Evolutionary conservation across 441 rosid genomes (phyloP).

Genomic region (Kokia cookei): DNA sequence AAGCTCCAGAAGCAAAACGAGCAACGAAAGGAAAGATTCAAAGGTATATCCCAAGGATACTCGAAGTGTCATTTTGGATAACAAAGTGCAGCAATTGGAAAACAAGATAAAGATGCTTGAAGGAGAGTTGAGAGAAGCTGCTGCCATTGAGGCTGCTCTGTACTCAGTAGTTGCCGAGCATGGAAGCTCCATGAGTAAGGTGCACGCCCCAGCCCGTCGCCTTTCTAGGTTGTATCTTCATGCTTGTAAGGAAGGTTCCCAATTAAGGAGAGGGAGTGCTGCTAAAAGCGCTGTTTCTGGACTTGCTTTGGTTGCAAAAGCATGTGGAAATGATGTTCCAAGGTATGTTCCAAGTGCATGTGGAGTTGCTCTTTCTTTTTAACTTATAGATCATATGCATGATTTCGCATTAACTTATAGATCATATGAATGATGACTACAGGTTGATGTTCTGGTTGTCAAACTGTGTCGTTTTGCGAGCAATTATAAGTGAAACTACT

Average conservation of each 20-base stretch:
- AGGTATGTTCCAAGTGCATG: slow-evolving; percentile 37
- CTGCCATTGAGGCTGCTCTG: slow-evolving; percentile 84
- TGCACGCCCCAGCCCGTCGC: slow-evolving; percentile 96
- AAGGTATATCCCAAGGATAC: slow-evolving; percentile 45
- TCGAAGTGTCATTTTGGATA: slow-evolving; percentile 34
- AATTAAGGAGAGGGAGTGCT: slow-evolving; percentile 62
- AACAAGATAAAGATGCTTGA: slow-evolving; percentile 70
- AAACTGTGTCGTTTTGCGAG: slow-evolving; percentile 70
- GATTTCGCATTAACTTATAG: neutral
- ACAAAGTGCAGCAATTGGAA: slow-evolving; percentile 70
- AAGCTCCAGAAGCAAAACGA: slow-evolving; percentile 20
- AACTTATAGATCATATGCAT: neutral
- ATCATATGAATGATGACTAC: slow-evolving; percentile 16
- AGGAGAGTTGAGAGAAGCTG: slow-evolving; percentile 91
- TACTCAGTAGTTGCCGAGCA: slow-evolving; percentile 88
- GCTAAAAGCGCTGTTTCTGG: slow-evolving; percentile 85
- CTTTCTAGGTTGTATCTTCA: slow-evolving; percentile 87
- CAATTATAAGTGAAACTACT: slow-evolving; percentile 52
- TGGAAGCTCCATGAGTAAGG: slow-evolving; percentile 85
- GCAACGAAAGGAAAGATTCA: slow-evolving; percentile 39
- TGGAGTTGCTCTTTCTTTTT: neutral
- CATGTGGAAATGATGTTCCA: slow-evolving; percentile 95
- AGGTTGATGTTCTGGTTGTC: slow-evolving; percentile 97
- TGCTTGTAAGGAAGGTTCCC: slow-evolving; percentile 50
- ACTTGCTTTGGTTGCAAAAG: slow-evolving; percentile 76